These are phyloP conservation scores for Primulina huaijiensis DNA, from an alignment of 257 asterid genomes.

Conservation along the genomic window DNA sequence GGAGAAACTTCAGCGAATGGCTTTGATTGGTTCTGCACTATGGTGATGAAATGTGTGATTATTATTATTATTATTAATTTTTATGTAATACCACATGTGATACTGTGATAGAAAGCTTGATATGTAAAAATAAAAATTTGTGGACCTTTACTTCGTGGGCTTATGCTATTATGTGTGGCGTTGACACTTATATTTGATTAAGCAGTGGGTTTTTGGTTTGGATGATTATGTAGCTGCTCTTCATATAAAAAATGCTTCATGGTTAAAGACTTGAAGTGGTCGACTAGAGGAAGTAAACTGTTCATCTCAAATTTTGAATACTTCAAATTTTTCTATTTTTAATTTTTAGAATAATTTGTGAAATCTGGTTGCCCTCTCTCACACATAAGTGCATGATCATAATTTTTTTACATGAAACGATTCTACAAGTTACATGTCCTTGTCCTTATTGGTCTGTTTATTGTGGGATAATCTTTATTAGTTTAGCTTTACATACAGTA, in stretches of 20 bases:
- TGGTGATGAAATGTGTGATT: not conserved
- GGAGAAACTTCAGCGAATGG: not conserved
- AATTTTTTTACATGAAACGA: not conserved
- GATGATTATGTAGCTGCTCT: not conserved
- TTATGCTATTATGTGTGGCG: not conserved
- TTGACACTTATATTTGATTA: not conserved
- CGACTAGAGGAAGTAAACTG: constrained; percentile 1
- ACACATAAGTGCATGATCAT: not conserved
- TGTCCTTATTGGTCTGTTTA: not conserved
- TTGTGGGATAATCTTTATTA: not conserved
- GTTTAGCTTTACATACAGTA: not conserved
- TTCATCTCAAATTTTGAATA: constrained; percentile 8
- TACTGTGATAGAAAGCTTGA: not conserved
- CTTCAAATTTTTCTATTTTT: not conserved
- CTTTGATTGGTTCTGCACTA: not conserved
- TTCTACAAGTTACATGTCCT: not conserved
- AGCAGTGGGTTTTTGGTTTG: not conserved
- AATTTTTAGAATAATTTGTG: not conserved
- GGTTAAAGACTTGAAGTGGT: not conserved
- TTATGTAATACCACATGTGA: not conserved
- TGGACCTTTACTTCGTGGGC: not conserved
- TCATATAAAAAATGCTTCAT: not conserved
- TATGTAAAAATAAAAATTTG: not conserved
- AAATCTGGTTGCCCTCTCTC: not conserved
- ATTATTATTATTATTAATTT: no score